phyloP scores from a whole-genome alignment of 106 monocot species.

The Ottelia alismoides region DNA sequence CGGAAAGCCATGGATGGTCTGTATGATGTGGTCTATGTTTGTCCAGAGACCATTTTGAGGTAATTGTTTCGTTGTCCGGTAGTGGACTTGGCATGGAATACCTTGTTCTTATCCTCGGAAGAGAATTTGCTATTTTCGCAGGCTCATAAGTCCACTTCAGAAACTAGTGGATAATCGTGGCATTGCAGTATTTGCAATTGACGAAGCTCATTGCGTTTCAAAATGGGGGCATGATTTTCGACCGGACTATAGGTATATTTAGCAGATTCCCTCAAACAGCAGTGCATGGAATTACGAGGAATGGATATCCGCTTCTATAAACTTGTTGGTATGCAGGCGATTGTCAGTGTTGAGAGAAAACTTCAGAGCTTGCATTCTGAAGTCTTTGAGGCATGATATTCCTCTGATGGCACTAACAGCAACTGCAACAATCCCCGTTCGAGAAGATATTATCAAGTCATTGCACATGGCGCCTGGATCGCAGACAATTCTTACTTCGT shows the following conservation, averaged over 20 bases:
- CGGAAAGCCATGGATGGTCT: conserved; percentile 75
- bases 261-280: too few species aligned
- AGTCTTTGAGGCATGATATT: conserved; percentile 64
- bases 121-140: too few species aligned
- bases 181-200: conserved; percentile 95
- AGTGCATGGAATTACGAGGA: too few species aligned
- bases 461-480: conserved; percentile 55
- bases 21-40: conserved; percentile 86
- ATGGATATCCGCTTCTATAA: too few species aligned
- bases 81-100: too few species aligned
- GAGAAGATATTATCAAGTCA: conserved; percentile 75
- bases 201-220: conserved; percentile 97
- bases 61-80: conserved; percentile 4
- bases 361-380: conserved; percentile 52
- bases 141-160: conserved; percentile 75
- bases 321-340: conserved; percentile 25
- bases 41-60: conserved; percentile 93
- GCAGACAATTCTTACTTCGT: conserved; percentile 61
- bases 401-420: conserved; percentile 96
- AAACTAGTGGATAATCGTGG: conserved; percentile 71
- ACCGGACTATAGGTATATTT: conserved; percentile 79
- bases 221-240: conserved; percentile 99
- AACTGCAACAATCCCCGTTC: conserved; percentile 81
- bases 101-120: too few species aligned
- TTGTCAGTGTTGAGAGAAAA: conserved; percentile 72